Conservation (phyloP, 192 early-diverging fungal genomes). For the Mortierella alpina region DNA sequence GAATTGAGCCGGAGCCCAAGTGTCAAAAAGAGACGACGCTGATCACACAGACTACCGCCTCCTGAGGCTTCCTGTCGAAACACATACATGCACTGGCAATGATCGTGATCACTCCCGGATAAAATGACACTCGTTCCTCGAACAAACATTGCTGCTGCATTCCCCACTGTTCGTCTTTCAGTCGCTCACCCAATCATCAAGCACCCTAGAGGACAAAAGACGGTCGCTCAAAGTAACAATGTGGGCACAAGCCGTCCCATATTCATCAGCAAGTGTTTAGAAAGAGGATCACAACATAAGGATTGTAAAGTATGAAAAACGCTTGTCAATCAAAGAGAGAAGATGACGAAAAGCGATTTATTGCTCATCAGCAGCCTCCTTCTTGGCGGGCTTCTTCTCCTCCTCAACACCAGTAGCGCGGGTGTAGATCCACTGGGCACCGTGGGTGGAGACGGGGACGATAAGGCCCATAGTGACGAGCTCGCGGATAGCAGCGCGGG, state of each 20-base stretch:
- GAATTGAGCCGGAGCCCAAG: too few relatives aligned
- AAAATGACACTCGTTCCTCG: too few relatives aligned
- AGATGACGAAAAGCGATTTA: slow-evolving; percentile 27
- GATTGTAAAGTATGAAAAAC: not conserved
- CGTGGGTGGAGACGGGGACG: slow-evolving; percentile 90
- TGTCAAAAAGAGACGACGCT: not conserved
- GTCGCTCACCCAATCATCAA: too few relatives aligned
- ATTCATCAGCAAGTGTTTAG: not conserved
- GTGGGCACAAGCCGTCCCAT: too few relatives aligned
- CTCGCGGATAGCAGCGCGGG: slow-evolving; percentile 94
- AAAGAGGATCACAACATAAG: not conserved
- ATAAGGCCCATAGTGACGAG: slow-evolving; percentile 93
- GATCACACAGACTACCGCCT: not conserved
- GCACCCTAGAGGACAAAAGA: too few relatives aligned
- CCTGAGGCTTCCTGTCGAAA: not conserved
- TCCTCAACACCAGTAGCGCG: slow-evolving; percentile 66
- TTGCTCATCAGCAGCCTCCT: slow-evolving; percentile 52
- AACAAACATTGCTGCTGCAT: too few relatives aligned
- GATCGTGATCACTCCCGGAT: too few relatives aligned
- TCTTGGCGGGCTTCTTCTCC: slow-evolving; percentile 55
- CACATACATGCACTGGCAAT: too few relatives aligned
- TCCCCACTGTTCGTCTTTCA: too few relatives aligned
- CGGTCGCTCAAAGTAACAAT: too few relatives aligned
- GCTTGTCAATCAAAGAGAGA: not conserved
- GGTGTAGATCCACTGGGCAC: slow-evolving; percentile 91